Base-by-base conservation (phyloP, 306 rosid species). In the Datisca glomerata region DNA sequence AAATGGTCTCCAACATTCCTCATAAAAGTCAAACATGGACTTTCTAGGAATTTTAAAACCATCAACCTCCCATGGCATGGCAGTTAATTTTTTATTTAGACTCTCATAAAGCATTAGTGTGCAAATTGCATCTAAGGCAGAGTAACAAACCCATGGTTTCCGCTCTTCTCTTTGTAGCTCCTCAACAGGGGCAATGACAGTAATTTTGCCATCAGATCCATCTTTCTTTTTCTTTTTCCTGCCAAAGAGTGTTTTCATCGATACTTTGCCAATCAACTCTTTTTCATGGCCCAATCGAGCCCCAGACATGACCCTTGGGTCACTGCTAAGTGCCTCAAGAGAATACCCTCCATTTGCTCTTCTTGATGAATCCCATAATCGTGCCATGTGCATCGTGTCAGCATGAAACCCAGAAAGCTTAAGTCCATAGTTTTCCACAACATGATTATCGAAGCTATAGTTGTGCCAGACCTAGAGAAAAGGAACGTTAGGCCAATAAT, bases 321-420 rank as follows among this genome's bases (percentile, higher is more conserved):
- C 82, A 41, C 79, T 56, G 8, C 93, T 66, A 40, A 87, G 89
- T 45, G 85, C 94, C 74, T 87, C 96, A 50, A 87, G 94, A 60
- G 96, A 87, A 64, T 87, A 87, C 39, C 94, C 96, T 31, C 96
- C 96, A 49, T 59, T 56, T 23, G 63, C 41, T 13, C 70, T 79
- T 54, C 96, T 82, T 21, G 96, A 82, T 24, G 96, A 87, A 76
- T 87, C 92, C 96, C 96, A 87, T 46, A 87, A 45, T 21, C 96
- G 93, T 33, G 96, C 96, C 94, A 87, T 76, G 64, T 87, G 96
- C 93, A 87, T 87, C 29, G 96, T 87, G 61, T 87, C 96, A 7
- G 96, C 96, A 47, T 79, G 94, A 64, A 87, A 87, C 64, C 96
- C 96, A 27, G 93, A 79, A 49, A 87, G 68, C 63, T 76, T 67